A percentile compares a stretch with the other conserved stretches of the same genome.
Conservation (phyloP, 2,329 filamentous ascomycete genomes). For the Colletotrichum salicis region DNA sequence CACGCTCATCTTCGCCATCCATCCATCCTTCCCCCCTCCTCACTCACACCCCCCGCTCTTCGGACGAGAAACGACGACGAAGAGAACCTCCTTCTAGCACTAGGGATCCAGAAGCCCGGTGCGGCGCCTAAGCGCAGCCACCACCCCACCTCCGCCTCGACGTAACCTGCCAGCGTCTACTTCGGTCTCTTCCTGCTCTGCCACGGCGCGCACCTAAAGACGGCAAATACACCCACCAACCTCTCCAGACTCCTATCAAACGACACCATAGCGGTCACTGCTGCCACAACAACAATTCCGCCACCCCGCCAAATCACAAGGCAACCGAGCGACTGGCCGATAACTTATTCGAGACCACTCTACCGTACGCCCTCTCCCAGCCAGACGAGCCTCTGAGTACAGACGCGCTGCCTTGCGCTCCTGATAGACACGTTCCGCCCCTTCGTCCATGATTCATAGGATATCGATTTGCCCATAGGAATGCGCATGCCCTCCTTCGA, state of each 20-base stretch:
- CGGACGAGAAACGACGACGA: conserved; percentile 14
- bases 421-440: conserved; percentile 19
- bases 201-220: conserved; percentile 34
- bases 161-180: conserved; percentile 22
- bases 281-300: conserved; percentile 24
- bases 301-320: conserved; percentile 35
- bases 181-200: conserved; percentile 26
- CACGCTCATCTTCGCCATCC: conserved; percentile 23
- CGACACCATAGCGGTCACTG: conserved; percentile 11
- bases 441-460: conserved; percentile 26
- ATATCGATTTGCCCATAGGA: conserved; percentile 33
- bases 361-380: conserved; percentile 16
- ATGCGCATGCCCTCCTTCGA: conserved; percentile 29
- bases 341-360: conserved; percentile 2
- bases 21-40: conserved; percentile 1
- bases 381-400: conserved; percentile 5
- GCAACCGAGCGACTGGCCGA: conserved; percentile 19
- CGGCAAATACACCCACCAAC: conserved; percentile 31
- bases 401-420: conserved; percentile 21
- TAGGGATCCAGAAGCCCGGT: conserved; percentile 33
- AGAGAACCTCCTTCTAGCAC: conserved; percentile 27
- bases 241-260: conserved; percentile 25
- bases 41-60: conserved; percentile 22
- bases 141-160: conserved; percentile 33
- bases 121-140: conserved; percentile 35